Percentiles rank a stretch among this genome's conserved stretches.
Conservation (phyloP, 441 rosid species). For the Gossypium davidsonii region DNA sequence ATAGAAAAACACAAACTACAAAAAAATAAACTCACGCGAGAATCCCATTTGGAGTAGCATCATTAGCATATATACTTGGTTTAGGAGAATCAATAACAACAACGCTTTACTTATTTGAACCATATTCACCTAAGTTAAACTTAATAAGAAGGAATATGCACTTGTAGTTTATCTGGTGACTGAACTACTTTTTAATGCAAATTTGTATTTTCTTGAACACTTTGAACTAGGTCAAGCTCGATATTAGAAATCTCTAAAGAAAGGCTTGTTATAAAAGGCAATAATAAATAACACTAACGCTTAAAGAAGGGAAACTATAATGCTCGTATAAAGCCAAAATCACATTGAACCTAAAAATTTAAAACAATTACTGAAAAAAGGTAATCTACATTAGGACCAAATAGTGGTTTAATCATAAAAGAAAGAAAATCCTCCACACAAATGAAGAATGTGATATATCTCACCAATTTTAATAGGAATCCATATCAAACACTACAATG, state of each 20-base stretch:
- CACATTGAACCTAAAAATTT: not conserved
- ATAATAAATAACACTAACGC: not conserved
- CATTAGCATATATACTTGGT: not conserved
- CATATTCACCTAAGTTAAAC: not conserved
- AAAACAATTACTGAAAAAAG: not conserved
- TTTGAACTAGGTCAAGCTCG: conserved; percentile 68
- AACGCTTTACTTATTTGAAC: not conserved
- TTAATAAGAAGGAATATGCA: conserved; percentile 14
- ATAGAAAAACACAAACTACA: not conserved
- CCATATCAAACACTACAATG: not conserved
- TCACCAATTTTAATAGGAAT: conserved; percentile 1
- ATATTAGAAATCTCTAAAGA: conserved; percentile 58
- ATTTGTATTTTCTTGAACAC: conserved; percentile 75
- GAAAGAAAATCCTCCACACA: not conserved
- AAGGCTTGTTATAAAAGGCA: conserved; percentile 10
- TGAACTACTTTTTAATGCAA: conserved; percentile 77
- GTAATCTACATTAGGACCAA: not conserved
- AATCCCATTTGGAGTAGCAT: not conserved
- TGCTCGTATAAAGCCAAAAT: not conserved
- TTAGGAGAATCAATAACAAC: not conserved
- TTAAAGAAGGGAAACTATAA: not conserved
- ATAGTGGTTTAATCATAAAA: not conserved
- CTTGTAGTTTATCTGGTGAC: conserved; percentile 93
- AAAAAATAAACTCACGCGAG: not conserved
- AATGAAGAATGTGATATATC: not conserved